Evolutionary conservation across 2,329 filamentous ascomycete genomes (phyloP).

Genomic region (Capronia americana): DNA sequence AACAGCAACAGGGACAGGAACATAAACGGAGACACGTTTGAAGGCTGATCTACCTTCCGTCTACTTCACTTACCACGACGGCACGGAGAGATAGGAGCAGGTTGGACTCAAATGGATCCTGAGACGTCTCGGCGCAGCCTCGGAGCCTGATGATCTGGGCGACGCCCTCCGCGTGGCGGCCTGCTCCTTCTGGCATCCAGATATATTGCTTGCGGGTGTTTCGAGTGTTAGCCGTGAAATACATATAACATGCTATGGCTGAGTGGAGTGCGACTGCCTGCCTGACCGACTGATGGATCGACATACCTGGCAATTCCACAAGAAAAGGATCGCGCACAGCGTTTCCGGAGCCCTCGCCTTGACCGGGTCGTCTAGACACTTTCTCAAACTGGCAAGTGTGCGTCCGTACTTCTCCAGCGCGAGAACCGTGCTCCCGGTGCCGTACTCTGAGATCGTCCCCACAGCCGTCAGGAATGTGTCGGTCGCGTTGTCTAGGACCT

Average conservation of each 20-base stretch:
- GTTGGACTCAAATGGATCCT: constrained; percentile 25
- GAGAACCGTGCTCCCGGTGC: constrained; percentile 28
- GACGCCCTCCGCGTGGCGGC: constrained; percentile 47
- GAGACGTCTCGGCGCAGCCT: not conserved
- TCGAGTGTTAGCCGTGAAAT: not conserved
- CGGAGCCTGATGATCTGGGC: constrained; percentile 38
- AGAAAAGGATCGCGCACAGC: constrained; percentile 42
- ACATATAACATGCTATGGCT: not conserved
- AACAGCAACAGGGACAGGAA: not conserved
- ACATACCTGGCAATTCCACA: constrained; percentile 43
- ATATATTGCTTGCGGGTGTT: constrained; percentile 29
- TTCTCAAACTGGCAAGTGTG: constrained; percentile 39
- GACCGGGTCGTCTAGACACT: constrained; percentile 40
- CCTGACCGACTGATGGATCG: too few relatives aligned
- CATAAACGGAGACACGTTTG: too few relatives aligned
- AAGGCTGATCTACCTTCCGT: not conserved
- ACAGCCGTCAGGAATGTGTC: constrained; percentile 42
- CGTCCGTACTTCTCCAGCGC: constrained; percentile 43
- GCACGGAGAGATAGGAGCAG: constrained; percentile 25
- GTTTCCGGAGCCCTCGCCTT: constrained; percentile 40
- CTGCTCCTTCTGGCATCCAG: constrained; percentile 31
- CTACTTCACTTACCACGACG: constrained; percentile 28
- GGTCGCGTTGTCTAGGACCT: constrained; percentile 50
- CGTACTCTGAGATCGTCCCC: constrained; percentile 36
- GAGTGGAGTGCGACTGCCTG: not conserved